Evolutionary conservation across 2,329 filamentous ascomycete genomes (phyloP), one percentile per base, ranked within the genome.

Genomic region (Trichoderma breve): DNA sequence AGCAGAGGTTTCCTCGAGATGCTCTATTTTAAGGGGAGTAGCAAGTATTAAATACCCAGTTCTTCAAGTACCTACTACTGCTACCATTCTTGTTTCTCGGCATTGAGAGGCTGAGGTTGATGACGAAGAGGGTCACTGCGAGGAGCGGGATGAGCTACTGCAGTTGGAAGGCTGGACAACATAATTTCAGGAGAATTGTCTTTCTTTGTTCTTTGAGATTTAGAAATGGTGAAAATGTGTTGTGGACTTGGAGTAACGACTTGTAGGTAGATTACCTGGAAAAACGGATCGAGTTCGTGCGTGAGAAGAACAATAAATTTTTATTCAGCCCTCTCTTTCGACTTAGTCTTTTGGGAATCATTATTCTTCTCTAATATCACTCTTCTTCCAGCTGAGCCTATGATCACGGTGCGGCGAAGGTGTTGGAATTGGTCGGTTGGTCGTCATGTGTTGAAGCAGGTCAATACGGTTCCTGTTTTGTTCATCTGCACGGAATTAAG

Each of bases 61-160:
- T n/a, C n/a, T n/a, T n/a, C n/a, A n/a, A n/a, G n/a, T n/a, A n/a
- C n/a, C n/a, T n/a, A n/a, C n/a, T n/a, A n/a, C n/a, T n/a, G n/a
- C n/a, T n/a, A n/a, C n/a, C n/a, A n/a, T n/a, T n/a, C n/a, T n/a
- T 14, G 12, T 34, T 34, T 34, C 32, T 34, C 32, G 32, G 32
- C 21, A 78, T 47, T 5, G 76, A 76, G 24, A 79, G 72, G 4
- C 76, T 74, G 3, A 79, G 58, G 21, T 79, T 77, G 63, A 77
- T 72, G 68, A 74, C 24, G 68, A 79, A 77, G 24, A 79, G 73
- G 12, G 69, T 72, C 51, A 57, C 34, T 12, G 74, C 74, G 18
- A 79, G 74, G 21, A 78, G 75, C 3, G 73, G 75, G 8, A 78
- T 71, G 30, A 78, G 68, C 43, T 64, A 72, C 28, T 43, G 26